Evolutionary conservation across 352 stramenopile genomes (phyloP), one percentile per base, ranked within the genome.

Genomic region (Pelagophyceae sp.): DNA sequence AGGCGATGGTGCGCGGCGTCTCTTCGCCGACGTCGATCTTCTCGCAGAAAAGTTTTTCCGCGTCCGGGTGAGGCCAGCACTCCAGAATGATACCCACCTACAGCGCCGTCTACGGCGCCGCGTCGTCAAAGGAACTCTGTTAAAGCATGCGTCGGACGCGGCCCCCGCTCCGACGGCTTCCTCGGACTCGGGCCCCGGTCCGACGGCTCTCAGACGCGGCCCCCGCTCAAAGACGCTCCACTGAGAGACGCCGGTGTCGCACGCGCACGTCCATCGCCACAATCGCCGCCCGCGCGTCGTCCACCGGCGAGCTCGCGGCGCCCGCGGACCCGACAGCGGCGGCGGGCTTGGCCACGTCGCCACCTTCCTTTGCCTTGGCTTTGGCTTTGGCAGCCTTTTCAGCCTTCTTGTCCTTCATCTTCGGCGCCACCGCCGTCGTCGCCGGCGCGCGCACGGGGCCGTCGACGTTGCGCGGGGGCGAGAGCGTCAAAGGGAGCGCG

Each of bases 41-140:
- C 85, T 99, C 95, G 78, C 96, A 99, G 83, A 94, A 99, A 0
- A 99, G 87, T 83, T 98, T 98, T 29, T 95, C 90, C 32, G 88
- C 83, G 67, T 92, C 85, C 27, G 85, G 82, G 80, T 96, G 91
- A 58, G 88, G 78, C 89, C 89, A 94, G 37, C 77, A 85, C 78
- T 91, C 89, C 31, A 83, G 69, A 72, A 94, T 90, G 5, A 86
- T 82, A 2, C 90, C 90, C 0, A n/a, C n/a, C n/a, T n/a, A n/a
- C n/a, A n/a, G n/a, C n/a, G n/a, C n/a, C n/a, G n/a, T n/a, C n/a
- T n/a, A n/a, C n/a, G n/a, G n/a, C n/a, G 93, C 88, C n/a, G n/a
- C n/a, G 87, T 65, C 11, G 86, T 76, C 31, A 86, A 69, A 51
- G 77, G 74, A 6, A 72, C 64, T 23, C 72, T 19, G 29, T 81